phyloP scores from a whole-genome alignment of 2,329 filamentous ascomycete species.

The Metarhizium sp. region DNA sequence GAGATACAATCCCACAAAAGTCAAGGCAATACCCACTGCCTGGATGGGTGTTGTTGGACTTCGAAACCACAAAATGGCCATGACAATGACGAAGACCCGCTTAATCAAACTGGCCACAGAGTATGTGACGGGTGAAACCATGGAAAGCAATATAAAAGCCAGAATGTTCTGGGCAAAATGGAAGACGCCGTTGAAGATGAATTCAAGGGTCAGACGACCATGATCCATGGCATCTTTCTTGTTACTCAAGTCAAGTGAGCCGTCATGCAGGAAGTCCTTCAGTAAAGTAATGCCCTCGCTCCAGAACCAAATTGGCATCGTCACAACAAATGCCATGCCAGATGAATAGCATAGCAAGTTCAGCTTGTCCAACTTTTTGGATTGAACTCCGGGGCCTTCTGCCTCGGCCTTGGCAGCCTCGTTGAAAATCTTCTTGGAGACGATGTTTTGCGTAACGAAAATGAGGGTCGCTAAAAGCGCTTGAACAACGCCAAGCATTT shows the following conservation, averaged over 20 bases:
- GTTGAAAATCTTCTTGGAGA: conserved; percentile 96
- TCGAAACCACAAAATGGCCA: conserved; percentile 94
- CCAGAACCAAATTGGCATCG: conserved; percentile 86
- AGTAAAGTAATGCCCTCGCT: conserved; percentile 74
- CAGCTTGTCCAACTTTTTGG: conserved; percentile 86
- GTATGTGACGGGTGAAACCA: conserved; percentile 94
- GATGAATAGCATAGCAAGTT: conserved; percentile 98
- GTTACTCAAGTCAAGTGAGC: conserved; percentile 54
- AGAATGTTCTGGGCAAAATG: conserved; percentile 96
- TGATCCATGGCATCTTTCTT: conserved; percentile 64
- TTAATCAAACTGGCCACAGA: conserved; percentile 95
- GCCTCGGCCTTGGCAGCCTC: conserved; percentile 79
- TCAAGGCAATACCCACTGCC: conserved; percentile 75
- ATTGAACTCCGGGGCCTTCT: conserved; percentile 52
- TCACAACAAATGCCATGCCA: conserved; percentile 80
- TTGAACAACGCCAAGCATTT: conserved; percentile 82
- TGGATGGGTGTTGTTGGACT: conserved; percentile 79
- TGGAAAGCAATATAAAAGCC: conserved; percentile 83
- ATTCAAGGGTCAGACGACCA: conserved; percentile 69
- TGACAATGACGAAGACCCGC: conserved; percentile 90
- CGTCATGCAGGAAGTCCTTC: conserved; percentile 69
- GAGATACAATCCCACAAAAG: conserved; percentile 85
- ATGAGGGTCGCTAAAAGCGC: conserved; percentile 85
- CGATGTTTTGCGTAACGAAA: conserved; percentile 97
- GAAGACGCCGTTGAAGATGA: conserved; percentile 92